These are phyloP conservation scores for Singerocomus inundabilis DNA, from an alignment of 1,284 basidiomycete genomes.

Conservation along the genomic window DNA sequence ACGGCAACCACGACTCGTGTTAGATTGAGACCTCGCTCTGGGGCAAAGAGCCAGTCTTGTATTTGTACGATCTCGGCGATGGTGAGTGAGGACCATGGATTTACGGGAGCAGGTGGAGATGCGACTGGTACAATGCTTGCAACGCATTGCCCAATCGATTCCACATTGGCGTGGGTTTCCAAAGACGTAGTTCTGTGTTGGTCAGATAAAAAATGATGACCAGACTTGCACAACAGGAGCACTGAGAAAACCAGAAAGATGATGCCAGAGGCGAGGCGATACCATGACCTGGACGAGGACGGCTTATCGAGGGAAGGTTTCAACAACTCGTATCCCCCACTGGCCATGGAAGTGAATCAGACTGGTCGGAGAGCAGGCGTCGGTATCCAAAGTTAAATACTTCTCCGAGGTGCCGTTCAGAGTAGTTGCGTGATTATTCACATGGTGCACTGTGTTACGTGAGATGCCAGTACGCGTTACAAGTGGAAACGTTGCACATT, in stretches of 20 bases:
- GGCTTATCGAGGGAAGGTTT: slow-evolving; percentile 9
- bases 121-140: slow-evolving; percentile 35
- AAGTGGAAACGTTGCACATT: background rate
- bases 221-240: slow-evolving; percentile 13
- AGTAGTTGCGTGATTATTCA: background rate
- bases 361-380: background rate
- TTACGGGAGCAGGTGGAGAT: slow-evolving; percentile 41
- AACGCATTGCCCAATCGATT: slow-evolving; percentile 34
- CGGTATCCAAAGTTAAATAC: background rate
- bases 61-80: slow-evolving; percentile 45
- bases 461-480: background rate
- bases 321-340: slow-evolving; percentile 18
- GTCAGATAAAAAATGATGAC: slow-evolving; percentile 2
- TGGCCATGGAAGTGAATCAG: slow-evolving; percentile 17
- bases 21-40: slow-evolving; percentile 48
- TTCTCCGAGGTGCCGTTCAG: background rate
- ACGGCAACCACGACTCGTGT: slow-evolving; percentile 34
- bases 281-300: slow-evolving; percentile 7
- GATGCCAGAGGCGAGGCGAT: slow-evolving; percentile 14
- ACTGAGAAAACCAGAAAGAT: slow-evolving; percentile 10
- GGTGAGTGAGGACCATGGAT: slow-evolving; percentile 49
- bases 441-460: background rate
- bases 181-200: background rate
- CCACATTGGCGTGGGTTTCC: background rate
- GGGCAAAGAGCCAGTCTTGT: slow-evolving; percentile 45